phyloP scores from a whole-genome alignment of 805 yeast species.

The Kodamaea hsintzibuensis region DNA sequence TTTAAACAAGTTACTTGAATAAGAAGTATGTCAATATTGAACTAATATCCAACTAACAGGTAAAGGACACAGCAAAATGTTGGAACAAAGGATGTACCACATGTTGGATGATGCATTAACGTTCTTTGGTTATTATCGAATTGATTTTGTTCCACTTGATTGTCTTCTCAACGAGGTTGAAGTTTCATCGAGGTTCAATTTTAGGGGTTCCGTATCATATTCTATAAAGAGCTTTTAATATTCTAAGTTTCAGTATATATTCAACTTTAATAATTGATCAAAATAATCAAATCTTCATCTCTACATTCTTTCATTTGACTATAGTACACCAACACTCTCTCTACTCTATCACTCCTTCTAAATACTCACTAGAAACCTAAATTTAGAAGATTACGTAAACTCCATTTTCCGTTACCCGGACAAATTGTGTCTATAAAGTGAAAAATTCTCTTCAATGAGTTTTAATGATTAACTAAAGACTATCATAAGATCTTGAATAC shows the following conservation, averaged over 20 bases:
- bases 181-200: neutral
- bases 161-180: neutral
- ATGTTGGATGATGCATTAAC: neutral
- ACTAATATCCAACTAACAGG: neutral
- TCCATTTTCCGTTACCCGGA: constrained; percentile 9
- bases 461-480: no score
- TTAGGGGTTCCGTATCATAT: neutral
- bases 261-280: no score
- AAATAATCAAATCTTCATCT: no score
- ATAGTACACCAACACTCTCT: no score
- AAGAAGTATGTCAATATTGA: neutral
- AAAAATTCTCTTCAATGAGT: neutral
- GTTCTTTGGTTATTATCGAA: neutral
- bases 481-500: no score
- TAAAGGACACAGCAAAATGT: neutral
- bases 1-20: neutral
- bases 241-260: no score
- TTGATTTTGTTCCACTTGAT: neutral
- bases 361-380: no score
- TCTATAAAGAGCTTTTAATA: neutral
- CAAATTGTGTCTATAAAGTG: neutral
- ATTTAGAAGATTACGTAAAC: neutral
- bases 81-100: neutral
- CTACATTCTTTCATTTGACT: no score
- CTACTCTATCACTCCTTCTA: no score